These are phyloP conservation scores for Leishmania tarentolae DNA, from an alignment of 208 protist species.

Conservation along the genomic window DNA sequence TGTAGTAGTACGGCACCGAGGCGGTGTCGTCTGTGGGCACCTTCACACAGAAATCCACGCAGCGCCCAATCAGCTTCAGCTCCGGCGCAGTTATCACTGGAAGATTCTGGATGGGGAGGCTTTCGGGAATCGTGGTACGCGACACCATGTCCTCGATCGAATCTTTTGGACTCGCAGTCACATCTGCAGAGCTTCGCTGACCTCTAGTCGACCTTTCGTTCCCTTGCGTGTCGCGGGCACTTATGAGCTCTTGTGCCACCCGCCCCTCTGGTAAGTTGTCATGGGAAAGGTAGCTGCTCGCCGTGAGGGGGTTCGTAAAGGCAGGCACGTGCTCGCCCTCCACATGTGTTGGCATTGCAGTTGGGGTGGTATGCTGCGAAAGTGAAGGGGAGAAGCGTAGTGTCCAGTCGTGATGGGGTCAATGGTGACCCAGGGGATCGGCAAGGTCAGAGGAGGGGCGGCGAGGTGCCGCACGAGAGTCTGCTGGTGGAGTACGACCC, in stretches of 20 bases:
- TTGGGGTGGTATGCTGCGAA: neutral
- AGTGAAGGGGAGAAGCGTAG: neutral
- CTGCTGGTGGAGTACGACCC: neutral
- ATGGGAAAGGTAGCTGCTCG: neutral
- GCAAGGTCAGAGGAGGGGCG: neutral
- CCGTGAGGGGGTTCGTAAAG: too few species aligned
- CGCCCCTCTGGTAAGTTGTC: neutral
- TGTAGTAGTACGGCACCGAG: conserved; percentile 45
- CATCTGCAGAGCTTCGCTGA: neutral
- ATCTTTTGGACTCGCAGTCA: neutral
- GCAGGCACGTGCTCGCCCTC: neutral
- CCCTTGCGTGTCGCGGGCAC: neutral
- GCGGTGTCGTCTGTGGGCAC: conserved; percentile 34
- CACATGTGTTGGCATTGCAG: neutral
- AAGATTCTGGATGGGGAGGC: conserved; percentile 62
- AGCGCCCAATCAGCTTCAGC: conserved; percentile 76
- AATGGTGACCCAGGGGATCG: neutral
- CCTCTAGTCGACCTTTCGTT: neutral
- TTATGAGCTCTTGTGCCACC: conserved; percentile 7
- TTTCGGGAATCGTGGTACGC: conserved; percentile 43
- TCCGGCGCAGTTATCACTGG: conserved; percentile 54
- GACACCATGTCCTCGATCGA: conserved; percentile 34
- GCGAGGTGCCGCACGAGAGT: neutral
- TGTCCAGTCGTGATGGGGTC: too few species aligned
- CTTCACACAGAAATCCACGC: conserved; percentile 49